Conservation (phyloP, 1,284 basidiomycete genomes). For the Cutaneotrichosporon sp. region DNA sequence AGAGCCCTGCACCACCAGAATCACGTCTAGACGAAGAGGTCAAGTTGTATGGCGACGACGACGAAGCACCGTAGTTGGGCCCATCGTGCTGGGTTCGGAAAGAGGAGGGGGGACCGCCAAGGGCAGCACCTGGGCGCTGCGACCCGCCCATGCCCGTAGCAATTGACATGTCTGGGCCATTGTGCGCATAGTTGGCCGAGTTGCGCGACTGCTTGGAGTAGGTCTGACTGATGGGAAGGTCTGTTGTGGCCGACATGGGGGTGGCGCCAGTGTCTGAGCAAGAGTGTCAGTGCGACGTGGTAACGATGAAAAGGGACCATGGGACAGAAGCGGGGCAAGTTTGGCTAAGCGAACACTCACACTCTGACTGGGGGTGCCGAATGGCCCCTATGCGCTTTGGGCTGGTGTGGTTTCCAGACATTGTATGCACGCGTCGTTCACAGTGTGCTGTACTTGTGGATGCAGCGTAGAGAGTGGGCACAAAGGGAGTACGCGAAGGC, state of each 20-base stretch:
- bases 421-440: slow-evolving; percentile 3
- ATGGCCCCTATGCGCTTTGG: slow-evolving; percentile 39
- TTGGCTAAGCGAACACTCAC: slow-evolving; percentile 25
- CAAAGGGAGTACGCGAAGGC: neutral
- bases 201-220: slow-evolving; percentile 43
- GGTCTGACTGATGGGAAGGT: slow-evolving; percentile 23
- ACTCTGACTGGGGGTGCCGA: slow-evolving; percentile 44
- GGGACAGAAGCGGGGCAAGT: neutral
- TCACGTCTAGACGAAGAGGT: slow-evolving; percentile 18
- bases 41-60: slow-evolving; percentile 16
- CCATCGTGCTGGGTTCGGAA: neutral
- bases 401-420: slow-evolving; percentile 34
- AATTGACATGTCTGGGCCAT: slow-evolving; percentile 37
- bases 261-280: slow-evolving; percentile 45
- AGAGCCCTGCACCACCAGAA: slow-evolving; percentile 11
- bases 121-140: slow-evolving; percentile 1
- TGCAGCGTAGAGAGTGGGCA: neutral
- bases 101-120: slow-evolving; percentile 1
- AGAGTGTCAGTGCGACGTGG: slow-evolving; percentile 6
- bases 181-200: slow-evolving; percentile 35
- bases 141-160: slow-evolving; percentile 29
- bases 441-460: neutral
- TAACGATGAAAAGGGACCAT: neutral
- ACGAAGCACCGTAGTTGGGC: slow-evolving; percentile 30
- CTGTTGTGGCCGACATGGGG: slow-evolving; percentile 26